Conservation (phyloP, 805 yeast genomes). For the Pichia insulana region DNA sequence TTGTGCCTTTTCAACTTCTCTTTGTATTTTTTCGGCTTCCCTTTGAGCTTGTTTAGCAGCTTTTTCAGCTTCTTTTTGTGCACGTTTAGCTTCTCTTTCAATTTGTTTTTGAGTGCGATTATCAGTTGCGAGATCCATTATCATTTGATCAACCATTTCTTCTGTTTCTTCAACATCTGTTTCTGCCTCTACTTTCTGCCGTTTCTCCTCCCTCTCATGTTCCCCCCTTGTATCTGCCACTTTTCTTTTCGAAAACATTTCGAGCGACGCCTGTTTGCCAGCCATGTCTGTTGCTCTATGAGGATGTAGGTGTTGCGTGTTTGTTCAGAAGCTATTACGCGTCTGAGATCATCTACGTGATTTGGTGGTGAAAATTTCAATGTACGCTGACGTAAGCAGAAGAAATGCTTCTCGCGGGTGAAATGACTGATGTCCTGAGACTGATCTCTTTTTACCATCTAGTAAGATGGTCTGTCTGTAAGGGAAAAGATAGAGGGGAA, state of each 20-base stretch:
- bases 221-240: background rate
- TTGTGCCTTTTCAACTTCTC: conserved; percentile 2
- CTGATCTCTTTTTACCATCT: too few relatives aligned
- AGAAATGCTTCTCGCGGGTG: too few relatives aligned
- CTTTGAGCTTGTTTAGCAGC: background rate
- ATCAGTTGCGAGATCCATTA: background rate
- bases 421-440: too few relatives aligned
- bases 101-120: background rate
- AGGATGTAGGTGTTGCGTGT: too few relatives aligned
- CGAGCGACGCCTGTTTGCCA: background rate
- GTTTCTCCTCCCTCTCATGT: background rate
- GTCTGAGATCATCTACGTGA: too few relatives aligned
- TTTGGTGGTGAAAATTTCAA: too few relatives aligned
- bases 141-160: background rate
- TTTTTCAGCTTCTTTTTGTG: background rate
- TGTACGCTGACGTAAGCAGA: too few relatives aligned
- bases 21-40: background rate
- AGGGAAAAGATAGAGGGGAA: too few relatives aligned
- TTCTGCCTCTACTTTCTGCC: background rate
- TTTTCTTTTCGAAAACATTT: background rate
- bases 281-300: too few relatives aligned
- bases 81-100: background rate
- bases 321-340: too few relatives aligned
- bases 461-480: too few relatives aligned
- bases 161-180: background rate